Conservation (phyloP, 2,329 filamentous ascomycete species). For the Drechslerella coelobrocha region DNA sequence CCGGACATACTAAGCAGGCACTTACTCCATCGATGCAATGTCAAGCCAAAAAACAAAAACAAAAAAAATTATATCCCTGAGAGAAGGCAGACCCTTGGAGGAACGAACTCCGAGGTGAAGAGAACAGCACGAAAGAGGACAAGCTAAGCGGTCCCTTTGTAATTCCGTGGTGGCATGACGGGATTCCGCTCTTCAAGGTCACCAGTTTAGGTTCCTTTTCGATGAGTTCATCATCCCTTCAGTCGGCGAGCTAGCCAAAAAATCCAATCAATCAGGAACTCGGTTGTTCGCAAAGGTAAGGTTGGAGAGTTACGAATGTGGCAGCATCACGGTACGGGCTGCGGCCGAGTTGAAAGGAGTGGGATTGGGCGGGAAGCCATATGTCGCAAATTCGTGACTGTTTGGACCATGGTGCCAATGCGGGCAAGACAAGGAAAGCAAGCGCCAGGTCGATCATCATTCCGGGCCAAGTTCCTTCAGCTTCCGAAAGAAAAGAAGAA, state of each 20-base stretch:
- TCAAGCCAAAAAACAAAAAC: conserved; percentile 4
- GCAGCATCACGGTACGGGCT: not conserved
- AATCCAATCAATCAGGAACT: conserved; percentile 2
- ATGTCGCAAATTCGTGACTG: conserved; percentile 39
- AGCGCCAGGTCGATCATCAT: conserved; percentile 32
- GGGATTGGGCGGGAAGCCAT: conserved; percentile 18
- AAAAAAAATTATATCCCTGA: conserved; percentile 23
- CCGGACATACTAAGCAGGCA: not conserved
- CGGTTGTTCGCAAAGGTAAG: not conserved
- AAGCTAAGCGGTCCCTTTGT: conserved; percentile 43
- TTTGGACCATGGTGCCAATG: conserved; percentile 24
- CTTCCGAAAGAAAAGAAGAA: conserved; percentile 28
- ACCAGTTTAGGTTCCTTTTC: too few relatives aligned
- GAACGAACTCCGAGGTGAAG: conserved; percentile 30
- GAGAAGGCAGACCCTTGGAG: conserved; percentile 36
- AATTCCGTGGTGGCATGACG: conserved; percentile 6
- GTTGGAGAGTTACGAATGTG: not conserved
- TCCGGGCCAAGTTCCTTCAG: conserved; percentile 36
- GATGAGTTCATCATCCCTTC: too few relatives aligned
- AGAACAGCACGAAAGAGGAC: conserved; percentile 33
- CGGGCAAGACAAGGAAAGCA: conserved; percentile 29
- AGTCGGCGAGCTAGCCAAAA: conserved; percentile 35
- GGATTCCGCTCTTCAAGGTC: not conserved
- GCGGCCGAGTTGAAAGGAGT: conserved; percentile 22
- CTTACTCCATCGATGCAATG: not conserved